Percentiles rank a stretch among this genome's conserved stretches.
Evolutionary conservation across 345 rosid genomes (phyloP).

Genomic region (Litchi chinensis): DNA sequence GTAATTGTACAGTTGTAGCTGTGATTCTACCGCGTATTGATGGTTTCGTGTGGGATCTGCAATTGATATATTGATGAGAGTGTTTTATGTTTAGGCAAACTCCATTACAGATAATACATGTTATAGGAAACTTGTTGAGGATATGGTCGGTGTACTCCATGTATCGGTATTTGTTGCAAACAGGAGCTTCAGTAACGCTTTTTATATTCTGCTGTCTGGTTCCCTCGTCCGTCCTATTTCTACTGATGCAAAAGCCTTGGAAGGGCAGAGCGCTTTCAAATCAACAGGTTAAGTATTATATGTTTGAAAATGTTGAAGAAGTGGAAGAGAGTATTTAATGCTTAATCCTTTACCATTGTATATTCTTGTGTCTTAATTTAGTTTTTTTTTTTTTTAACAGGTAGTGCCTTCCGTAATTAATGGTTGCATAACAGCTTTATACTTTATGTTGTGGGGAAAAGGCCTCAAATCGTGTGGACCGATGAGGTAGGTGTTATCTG

Average conservation of each 20-base stretch:
- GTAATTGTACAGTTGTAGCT: neutral
- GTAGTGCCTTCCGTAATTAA: conserved; percentile 90
- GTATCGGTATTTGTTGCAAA: conserved; percentile 73
- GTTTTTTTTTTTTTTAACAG: conserved; percentile 49
- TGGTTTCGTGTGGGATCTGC: neutral
- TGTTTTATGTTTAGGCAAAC: conserved; percentile 58
- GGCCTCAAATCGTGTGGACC: conserved; percentile 96
- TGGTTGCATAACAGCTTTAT: conserved; percentile 88
- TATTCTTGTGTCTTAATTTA: conserved; percentile 19
- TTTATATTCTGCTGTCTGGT: conserved; percentile 86
- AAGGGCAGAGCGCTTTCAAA: conserved; percentile 90
- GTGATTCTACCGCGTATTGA: neutral
- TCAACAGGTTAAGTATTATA: conserved; percentile 58
- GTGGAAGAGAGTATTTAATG: conserved; percentile 16
- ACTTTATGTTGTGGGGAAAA: conserved; percentile 94
- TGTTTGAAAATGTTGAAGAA: neutral
- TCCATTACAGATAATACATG: conserved; percentile 82
- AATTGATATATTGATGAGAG: neutral
- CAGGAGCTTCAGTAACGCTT: conserved; percentile 86
- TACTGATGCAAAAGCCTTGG: conserved; percentile 93
- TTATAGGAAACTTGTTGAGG: conserved; percentile 75
- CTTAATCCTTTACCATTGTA: conserved; percentile 12
- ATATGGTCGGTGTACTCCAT: conserved; percentile 97
- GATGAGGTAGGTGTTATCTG: conserved; percentile 58
- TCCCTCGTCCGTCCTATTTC: conserved; percentile 70